A percentile compares a stretch with the other conserved stretches of the same genome.
Conservation (phyloP, 441 rosid species). For the Syzygium syzygioides region DNA sequence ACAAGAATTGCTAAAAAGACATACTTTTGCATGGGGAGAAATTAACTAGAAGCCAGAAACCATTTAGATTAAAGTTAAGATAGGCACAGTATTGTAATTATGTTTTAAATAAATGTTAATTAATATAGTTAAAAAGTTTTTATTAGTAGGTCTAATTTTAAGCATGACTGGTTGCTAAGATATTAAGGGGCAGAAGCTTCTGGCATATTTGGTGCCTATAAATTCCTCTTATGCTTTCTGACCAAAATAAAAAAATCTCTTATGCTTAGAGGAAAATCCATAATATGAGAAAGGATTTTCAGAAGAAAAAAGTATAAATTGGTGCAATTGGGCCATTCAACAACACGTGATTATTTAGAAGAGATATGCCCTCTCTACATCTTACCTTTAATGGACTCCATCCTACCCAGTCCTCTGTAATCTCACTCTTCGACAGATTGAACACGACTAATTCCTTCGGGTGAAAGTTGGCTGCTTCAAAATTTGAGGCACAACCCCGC, state of each 20-base stretch:
- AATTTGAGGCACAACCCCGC: fast-evolving
- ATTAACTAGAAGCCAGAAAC: neutral
- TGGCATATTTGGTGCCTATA: neutral
- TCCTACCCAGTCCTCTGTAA: neutral
- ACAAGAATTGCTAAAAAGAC: neutral
- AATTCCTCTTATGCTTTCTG: fast-evolving
- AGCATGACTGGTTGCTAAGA: neutral
- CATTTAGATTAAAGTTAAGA: neutral
- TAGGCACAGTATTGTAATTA: too few species aligned
- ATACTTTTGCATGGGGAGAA: neutral
- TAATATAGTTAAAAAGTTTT: neutral
- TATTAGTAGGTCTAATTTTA: neutral
- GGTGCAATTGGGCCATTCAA: fast-evolving
- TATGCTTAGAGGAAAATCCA: neutral
- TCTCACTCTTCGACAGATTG: fast-evolving
- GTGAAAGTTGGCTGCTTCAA: fast-evolving
- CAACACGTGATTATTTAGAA: neutral
- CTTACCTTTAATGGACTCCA: neutral
- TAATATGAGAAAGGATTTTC: neutral
- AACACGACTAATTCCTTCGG: neutral
- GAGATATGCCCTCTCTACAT: neutral
- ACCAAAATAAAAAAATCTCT: too few species aligned
- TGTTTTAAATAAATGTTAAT: neutral
- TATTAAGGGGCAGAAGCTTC: neutral
- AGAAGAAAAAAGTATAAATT: neutral